Evolutionary conservation across 306 rosid species (phyloP).

Genomic region (Fagus crenata): DNA sequence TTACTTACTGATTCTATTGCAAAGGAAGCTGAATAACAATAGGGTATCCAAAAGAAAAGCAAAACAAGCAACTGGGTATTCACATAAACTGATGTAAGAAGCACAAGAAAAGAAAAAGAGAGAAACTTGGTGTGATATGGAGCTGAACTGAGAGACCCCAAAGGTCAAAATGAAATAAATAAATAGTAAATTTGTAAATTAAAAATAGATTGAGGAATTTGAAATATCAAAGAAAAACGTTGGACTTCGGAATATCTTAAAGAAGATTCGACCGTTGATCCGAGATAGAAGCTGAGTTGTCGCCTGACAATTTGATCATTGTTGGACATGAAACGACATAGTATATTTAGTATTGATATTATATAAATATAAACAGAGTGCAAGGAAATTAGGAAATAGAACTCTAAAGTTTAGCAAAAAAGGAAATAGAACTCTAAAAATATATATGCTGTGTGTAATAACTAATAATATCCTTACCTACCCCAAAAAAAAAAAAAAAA

Average conservation of each 20-base stretch:
- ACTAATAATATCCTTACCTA: too few species aligned
- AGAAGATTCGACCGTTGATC: neutral
- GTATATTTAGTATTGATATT: neutral
- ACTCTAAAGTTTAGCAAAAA: too few species aligned
- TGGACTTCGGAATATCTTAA: neutral
- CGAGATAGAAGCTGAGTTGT: neutral
- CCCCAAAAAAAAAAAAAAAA: too few species aligned
- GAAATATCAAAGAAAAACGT: neutral
- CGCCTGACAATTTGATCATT: neutral
- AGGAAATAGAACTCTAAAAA: too few species aligned
- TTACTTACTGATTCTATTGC: neutral
- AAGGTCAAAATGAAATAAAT: neutral
- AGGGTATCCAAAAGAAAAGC: neutral
- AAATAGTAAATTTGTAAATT: neutral
- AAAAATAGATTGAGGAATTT: neutral
- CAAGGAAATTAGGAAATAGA: too few species aligned
- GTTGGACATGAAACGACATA: neutral
- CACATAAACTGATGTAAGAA: neutral
- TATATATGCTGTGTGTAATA: too few species aligned
- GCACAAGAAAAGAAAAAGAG: neutral
- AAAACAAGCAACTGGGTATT: neutral
- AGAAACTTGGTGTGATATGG: neutral
- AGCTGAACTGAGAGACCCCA: neutral
- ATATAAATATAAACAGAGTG: neutral
- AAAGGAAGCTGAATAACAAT: neutral